These are phyloP conservation scores for Pseudonectria foliicola DNA, from an alignment of 2,329 filamentous ascomycete genomes.

Conservation along the genomic window DNA sequence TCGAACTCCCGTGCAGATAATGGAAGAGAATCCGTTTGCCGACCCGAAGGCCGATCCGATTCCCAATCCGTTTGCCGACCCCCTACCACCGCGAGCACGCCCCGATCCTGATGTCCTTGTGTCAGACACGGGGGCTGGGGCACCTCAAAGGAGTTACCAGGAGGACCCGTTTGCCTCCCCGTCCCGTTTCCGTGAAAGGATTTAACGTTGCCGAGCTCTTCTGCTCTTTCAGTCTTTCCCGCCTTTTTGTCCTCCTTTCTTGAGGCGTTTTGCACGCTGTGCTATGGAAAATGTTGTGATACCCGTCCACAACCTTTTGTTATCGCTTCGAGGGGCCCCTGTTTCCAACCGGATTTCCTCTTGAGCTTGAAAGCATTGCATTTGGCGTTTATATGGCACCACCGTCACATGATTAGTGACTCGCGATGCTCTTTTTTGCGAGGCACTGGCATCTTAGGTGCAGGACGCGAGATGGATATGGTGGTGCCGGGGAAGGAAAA, in stretches of 20 bases:
- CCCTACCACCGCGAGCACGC: slow-evolving; percentile 21
- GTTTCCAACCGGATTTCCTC: slow-evolving; percentile 7
- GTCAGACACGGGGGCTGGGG: slow-evolving; percentile 15
- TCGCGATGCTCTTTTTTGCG: slow-evolving; percentile 10
- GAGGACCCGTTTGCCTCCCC: slow-evolving; percentile 20
- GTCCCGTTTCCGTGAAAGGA: slow-evolving; percentile 24
- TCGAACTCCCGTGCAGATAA: slow-evolving; percentile 54
- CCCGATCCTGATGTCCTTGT: slow-evolving; percentile 19
- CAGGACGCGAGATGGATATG: not conserved
- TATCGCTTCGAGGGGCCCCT: slow-evolving; percentile 4
- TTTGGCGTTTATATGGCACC: slow-evolving; percentile 22
- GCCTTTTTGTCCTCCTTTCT: slow-evolving; percentile 13
- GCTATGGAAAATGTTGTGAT: slow-evolving; percentile 12
- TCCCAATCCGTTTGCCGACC: slow-evolving; percentile 9
- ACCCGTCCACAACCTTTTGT: slow-evolving; percentile 7
- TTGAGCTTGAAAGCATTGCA: slow-evolving; percentile 17
- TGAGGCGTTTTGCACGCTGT: slow-evolving; percentile 21
- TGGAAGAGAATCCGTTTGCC: slow-evolving; percentile 45
- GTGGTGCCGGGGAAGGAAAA: slow-evolving; percentile 5
- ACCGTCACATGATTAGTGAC: slow-evolving; percentile 12
- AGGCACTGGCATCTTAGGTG: not conserved
- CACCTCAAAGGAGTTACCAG: slow-evolving; percentile 6
- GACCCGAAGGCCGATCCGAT: no score
- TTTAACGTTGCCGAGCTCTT: slow-evolving; percentile 9
- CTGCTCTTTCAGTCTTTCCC: slow-evolving; percentile 6